Base-by-base conservation (phyloP, 495 filamentous ascomycete species). In the Cetradonia linearis region DNA sequence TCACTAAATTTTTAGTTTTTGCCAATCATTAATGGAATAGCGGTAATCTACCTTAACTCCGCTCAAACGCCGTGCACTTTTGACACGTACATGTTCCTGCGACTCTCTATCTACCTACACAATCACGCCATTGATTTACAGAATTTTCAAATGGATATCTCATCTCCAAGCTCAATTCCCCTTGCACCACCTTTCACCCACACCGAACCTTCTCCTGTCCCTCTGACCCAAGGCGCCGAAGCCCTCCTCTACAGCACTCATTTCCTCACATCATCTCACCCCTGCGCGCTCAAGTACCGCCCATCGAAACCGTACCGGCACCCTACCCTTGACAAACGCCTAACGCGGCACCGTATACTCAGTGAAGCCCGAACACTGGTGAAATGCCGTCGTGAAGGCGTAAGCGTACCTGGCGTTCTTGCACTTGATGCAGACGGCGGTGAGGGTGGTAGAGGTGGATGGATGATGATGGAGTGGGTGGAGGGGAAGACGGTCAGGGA, bases 211-310 rank as follows among this genome's bases (percentile, higher is more conserved):
- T 75, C 81, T 53, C 73, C 78, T 62, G 70, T 74, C 18, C 76
- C 93, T 67, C 79, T 96, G 61, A 82, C 86, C 40, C 93, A 96
- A 79, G 93, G 93, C 75, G 93, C 93, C 71, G 93, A 98, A 81
- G 89, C 87, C 50, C 88, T 91, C 67, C 79, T 98, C 69, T 97
- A 91, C 86, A 81, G 81, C 66, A 92, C 91, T 10, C 83, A 80
- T 64, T 91, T 88, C 75, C 87, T 95, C 65, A 67, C 77, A 16
- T 81, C 88, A 59, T 64, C 73, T 60, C 79, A 80, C 49, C 83
- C 86, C 16, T 87, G 83, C 67, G 89, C 90, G 0, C 84, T 97
- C 60, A 98, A 98, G 75, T 83, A 94, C 80, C 90, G 93, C 14
- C 93, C 94, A 6, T 78, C 86, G 30, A 98, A 98, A 73, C 81